phyloP scores from a whole-genome alignment of 2,329 filamentous ascomycete species.

The Teratosphaeria gauchensis region DNA sequence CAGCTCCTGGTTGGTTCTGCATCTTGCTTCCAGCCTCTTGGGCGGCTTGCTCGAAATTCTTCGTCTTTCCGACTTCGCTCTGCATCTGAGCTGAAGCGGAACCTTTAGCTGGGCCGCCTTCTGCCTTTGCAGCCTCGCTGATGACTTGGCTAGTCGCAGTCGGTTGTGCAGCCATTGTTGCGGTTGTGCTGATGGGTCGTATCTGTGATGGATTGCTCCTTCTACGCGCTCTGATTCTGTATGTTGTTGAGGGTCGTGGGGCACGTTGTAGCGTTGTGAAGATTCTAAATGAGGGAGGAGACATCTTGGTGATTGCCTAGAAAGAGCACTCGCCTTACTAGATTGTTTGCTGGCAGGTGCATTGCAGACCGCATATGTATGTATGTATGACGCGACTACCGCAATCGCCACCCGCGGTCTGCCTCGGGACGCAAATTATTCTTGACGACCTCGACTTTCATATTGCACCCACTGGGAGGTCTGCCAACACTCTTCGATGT shows the following conservation, averaged over 20 bases:
- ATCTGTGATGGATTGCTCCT: not conserved
- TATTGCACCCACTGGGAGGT: too few relatives aligned
- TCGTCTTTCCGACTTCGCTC: conserved; percentile 19
- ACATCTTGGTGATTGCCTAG: not conserved
- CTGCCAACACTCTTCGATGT: too few relatives aligned
- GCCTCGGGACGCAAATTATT: not conserved
- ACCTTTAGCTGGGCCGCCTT: conserved; percentile 24
- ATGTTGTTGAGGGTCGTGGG: not conserved
- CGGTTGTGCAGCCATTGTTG: conserved; percentile 9
- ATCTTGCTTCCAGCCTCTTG: conserved; percentile 21
- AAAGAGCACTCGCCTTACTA: not conserved
- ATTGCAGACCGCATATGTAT: not conserved
- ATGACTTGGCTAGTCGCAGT: conserved; percentile 17
- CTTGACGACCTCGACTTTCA: not conserved
- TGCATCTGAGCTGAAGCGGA: conserved; percentile 27
- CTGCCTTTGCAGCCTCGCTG: conserved; percentile 23
- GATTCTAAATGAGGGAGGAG: not conserved
- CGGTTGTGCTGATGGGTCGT: conserved; percentile 3
- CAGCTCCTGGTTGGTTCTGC: conserved; percentile 19
- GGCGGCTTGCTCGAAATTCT: conserved; percentile 22
- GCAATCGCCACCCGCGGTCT: not conserved
- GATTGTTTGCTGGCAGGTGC: too few relatives aligned
- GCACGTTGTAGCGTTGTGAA: not conserved
- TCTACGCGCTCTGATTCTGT: not conserved
- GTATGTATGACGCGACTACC: not conserved